Base-by-base conservation (phyloP, 2,329 filamentous ascomycete species). In the Colletotrichum neosansevieriae region DNA sequence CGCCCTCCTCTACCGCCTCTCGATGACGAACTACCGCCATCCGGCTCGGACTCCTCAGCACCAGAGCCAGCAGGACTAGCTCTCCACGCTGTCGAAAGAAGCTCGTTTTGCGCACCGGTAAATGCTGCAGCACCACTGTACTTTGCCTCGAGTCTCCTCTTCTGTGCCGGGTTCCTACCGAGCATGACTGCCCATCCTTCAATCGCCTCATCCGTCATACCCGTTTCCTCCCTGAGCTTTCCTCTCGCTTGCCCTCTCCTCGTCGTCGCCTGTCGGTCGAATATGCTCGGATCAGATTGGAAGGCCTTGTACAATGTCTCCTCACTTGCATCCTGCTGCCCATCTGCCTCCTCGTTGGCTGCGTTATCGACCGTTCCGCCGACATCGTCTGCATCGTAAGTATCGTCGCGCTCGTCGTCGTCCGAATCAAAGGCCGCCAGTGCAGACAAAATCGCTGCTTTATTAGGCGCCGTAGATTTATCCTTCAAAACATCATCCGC, bases 361-460 rank as follows among this genome's bases (percentile, higher is more conserved):
- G 87, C 83, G 17, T 86, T 84, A 73, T 97, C 94, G 3, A 98
- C 90, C 0, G 92, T 93, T 21, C 95, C 94, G 40, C 96, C 96
- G 2, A 98, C 94, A 75, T 98, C 96, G 57, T 90, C 93, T 2
- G 91, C 89, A 74, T 99, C 96, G 76, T 99, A 99, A 0, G 95
- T 98, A 77, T 99, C 96, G 78, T 99, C 96, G 40, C 94, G 89
- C 81, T 99, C 96, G 77, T 99, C 96, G 72, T 98, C 96, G 74
- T 98, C 95, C 0, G 91, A 91, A 80, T 98, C 94, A 73, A 98
- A 98, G 0, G 91, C 87, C 15, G 94, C 93, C 2, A 98, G 87
- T 0, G 95, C 95, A 3, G 94, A 93, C 24, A 97, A 82, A 73
- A 98, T 97, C 11, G 94, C 91, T 0, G 94, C 93, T 80, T 97